Evolutionary conservation across 257 asterid species (phyloP), one percentile per base, ranked within the genome.

Genomic region (Perilla frutescens): DNA sequence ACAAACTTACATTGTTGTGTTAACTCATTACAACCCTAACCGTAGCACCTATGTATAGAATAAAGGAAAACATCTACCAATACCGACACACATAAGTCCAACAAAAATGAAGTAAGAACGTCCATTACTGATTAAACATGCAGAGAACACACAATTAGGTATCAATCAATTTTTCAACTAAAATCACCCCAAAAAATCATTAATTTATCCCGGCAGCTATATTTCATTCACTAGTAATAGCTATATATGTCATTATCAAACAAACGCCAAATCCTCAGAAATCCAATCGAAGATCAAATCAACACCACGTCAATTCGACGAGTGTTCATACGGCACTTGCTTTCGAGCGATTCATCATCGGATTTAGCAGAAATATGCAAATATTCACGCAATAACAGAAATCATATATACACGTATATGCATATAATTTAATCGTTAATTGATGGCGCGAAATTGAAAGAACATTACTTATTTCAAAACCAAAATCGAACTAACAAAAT

Each of bases 271-370:
- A 72, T 60, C 78, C 78, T 78, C 75, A 78, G 81, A 72, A 66
- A 77, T 43, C 71, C 78, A 34, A 58, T 57, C 31, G 55, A 37
- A 39, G 44, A 40, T 72, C 41, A 40, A 66, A 78, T 78, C 82
- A n/a, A 20, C 50, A 65, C 68, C 66, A 32, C 71, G 71, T 49
- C 54, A 13, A 43, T 66, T 41, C 26, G 7, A 66, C 82, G 78
- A 72, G 66, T 60, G 34, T 70, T 78, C 82, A 78, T 78, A 78
- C 75, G 79, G 76, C 82, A 72, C 82, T 78, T 72, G 82, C 72
- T 67, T 56, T 68, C 41, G 47, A 39, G 41, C 59, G 45, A 13
- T 58, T 73, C 82, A 67, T 78, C 75, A 72, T 72, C 29, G 79
- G 75, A 72, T 66, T 57, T 34, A 20, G 8, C 6, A 14, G 3